Conservation (phyloP, 2,329 filamentous ascomycete species). For the Neobulgaria alba region DNA sequence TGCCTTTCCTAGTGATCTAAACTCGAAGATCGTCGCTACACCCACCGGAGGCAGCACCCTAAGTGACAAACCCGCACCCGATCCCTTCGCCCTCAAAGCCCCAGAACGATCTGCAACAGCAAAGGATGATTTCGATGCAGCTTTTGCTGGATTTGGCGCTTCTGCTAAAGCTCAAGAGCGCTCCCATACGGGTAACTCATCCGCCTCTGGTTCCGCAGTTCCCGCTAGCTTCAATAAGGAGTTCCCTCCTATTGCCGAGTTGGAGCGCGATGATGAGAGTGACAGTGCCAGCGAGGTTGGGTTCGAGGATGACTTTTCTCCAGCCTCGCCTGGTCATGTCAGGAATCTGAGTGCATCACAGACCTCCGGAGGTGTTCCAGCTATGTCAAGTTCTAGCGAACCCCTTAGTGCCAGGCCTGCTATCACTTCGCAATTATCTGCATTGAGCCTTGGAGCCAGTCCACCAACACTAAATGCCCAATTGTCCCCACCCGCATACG, state of each 20-base stretch:
- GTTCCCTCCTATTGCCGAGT: constrained; percentile 87
- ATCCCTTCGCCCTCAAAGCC: constrained; percentile 48
- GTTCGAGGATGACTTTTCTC: constrained; percentile 89
- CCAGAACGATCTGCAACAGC: constrained; percentile 37
- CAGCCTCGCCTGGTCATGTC: constrained; percentile 35
- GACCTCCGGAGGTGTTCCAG: constrained; percentile 13
- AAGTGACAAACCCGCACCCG: constrained; percentile 38
- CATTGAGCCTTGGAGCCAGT: constrained; percentile 23
- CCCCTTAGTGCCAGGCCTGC: constrained; percentile 25
- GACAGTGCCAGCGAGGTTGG: constrained; percentile 75
- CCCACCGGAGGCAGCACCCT: constrained; percentile 38
- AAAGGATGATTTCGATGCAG: constrained; percentile 78
- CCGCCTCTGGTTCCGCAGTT: constrained; percentile 35
- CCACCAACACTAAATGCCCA: constrained; percentile 47
- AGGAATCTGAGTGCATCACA: constrained; percentile 21
- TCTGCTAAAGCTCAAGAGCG: constrained; percentile 42
- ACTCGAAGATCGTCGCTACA: constrained; percentile 38
- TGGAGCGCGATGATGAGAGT: constrained; percentile 68
- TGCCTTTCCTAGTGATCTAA: constrained; percentile 41
- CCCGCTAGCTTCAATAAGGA: constrained; percentile 58
- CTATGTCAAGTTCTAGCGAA: constrained; percentile 24
- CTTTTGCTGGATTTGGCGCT: constrained; percentile 65
- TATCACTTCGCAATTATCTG: constrained; percentile 21
- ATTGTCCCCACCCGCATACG: constrained; percentile 48
- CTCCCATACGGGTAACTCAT: constrained; percentile 33